phyloP scores from a whole-genome alignment of 139 green algal genomes.

The Bryopsis sp. region DNA sequence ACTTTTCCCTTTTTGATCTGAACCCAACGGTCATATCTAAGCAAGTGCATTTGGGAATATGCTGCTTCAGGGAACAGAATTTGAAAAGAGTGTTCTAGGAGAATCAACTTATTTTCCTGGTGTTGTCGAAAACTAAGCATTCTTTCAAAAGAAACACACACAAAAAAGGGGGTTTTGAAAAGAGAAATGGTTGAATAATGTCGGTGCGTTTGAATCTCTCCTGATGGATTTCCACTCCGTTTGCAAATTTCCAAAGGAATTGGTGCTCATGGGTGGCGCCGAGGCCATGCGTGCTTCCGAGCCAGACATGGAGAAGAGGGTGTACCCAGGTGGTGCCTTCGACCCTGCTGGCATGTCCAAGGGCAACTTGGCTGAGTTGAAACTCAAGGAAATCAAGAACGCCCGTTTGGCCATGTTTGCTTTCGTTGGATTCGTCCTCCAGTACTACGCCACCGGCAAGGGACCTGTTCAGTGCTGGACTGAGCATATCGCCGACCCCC shows the following conservation, averaged over 20 bases:
- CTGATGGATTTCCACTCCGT: neutral
- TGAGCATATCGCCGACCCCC: conserved; percentile 52
- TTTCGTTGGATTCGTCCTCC: conserved; percentile 46
- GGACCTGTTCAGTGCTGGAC: conserved; percentile 55
- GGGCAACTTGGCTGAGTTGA: conserved; percentile 24
- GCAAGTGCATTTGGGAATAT: too few species aligned
- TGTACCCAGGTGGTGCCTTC: conserved; percentile 12
- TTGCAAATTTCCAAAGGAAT: neutral
- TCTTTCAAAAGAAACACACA: too few species aligned
- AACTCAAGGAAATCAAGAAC: conserved; percentile 67
- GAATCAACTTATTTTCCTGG: too few species aligned
- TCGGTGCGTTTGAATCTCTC: conserved; percentile 9
- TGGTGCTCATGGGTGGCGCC: neutral
- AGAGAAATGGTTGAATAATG: too few species aligned
- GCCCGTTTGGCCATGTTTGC: conserved; percentile 53
- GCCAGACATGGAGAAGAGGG: neutral
- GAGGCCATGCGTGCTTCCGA: neutral
- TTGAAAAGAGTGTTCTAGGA: too few species aligned
- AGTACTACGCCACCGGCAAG: conserved; percentile 59
- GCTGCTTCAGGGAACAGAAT: too few species aligned
- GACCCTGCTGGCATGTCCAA: conserved; percentile 26
- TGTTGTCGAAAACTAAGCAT: too few species aligned
- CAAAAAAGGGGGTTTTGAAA: too few species aligned
- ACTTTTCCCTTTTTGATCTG: too few species aligned
- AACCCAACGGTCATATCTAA: too few species aligned